Evolutionary conservation across 2,329 filamentous ascomycete genomes (phyloP), one percentile per base, ranked within the genome.

Genomic region (Diaporthe helianthi): DNA sequence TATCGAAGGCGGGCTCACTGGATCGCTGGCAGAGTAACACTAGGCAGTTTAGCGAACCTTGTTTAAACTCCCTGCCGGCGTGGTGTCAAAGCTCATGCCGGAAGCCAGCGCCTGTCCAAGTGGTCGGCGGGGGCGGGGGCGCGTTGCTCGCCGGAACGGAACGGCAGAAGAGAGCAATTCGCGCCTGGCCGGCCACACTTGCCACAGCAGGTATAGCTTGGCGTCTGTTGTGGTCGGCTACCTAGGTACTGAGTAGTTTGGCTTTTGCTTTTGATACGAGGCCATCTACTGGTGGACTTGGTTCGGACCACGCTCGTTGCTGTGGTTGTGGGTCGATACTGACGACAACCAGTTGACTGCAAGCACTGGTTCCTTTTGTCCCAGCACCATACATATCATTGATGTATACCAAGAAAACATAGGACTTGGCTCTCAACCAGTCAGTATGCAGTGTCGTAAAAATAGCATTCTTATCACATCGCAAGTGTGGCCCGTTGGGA

Each of bases 401-500:
- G n/a, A n/a, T n/a, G n/a, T n/a, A 58, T 44, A 26, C n/a, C 36
- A 38, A 29, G 8, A 29, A 4, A 31, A 19, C 6, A 41, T 13
- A 1, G 36, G 36, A 38, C 36, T 29, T 17, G 2, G 15, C 41
- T 36, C n/a, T 33, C 58, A 47, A 22, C 58, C 41, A 36, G 29
- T 8, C 58, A 36, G 26, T n/a, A 49, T 49, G 58, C 29, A 49
- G 58, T 63, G 58, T 63, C 13, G 41, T 63, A 63, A 63, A 63
- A 63, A 63, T 63, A 63, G 58, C 41, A 49, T 49, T 26, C 58
- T 63, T 44, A 63, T 63, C 58, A 63, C 58, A 49, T 63, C 44
- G 44, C n/a, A n/a, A n/a, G n/a, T 49, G 58, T 44, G 49, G 58
- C n/a, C 44, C 44, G 38, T 49, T 61, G 55, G 26, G 26, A 31